Base-by-base conservation (phyloP, 306 rosid species). In the Cicer chorassanicum region DNA sequence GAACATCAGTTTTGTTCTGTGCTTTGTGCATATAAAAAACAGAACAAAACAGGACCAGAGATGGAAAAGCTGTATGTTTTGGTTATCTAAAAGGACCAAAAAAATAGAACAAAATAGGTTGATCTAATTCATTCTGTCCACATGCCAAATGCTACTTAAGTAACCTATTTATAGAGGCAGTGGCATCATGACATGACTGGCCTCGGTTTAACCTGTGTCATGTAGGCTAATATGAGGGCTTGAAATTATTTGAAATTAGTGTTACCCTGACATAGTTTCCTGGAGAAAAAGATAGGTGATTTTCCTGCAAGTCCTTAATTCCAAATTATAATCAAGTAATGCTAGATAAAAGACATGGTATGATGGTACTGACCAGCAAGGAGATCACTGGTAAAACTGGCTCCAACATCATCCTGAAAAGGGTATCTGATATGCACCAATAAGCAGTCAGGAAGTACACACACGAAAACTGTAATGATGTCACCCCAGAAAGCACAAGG, bases 391-490 rank as follows among this genome's bases (percentile, higher is more conserved):
- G 96, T 78, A 91, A 87, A 82, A 73, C 89, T 75, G 93, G 93
- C 83, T 87, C 90, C 90, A 88, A 56, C 87, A 91, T 80, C 90
- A 81, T 89, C 92, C 84, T 87, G 82, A 87, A 82, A 79, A 91
- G 84, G 75, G 73, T 81, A 84, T 89, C 96, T 91, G 89, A 80
- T 75, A 78, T 54, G 78, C 83, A 85, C 78, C 76, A 88, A 78
- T 46, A 78, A 72, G 72, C 48, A 85, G 82, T 84, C 82, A 86
- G 85, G 80, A 79, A 57, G 78, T 45, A 70, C 76, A 64, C 56
- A 81, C 84, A 80, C 68, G 69, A 80, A 72, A 78, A 83, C 46
- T 21, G 71, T 54, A 87, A 79, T 24, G 77, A 21, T 70, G 29
- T 79, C 76, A 60, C 78, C 79, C 70, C 74, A 81, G 42, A 77